Conservation (phyloP, 2,329 filamentous ascomycete genomes). For the Sporothrix globosa region DNA sequence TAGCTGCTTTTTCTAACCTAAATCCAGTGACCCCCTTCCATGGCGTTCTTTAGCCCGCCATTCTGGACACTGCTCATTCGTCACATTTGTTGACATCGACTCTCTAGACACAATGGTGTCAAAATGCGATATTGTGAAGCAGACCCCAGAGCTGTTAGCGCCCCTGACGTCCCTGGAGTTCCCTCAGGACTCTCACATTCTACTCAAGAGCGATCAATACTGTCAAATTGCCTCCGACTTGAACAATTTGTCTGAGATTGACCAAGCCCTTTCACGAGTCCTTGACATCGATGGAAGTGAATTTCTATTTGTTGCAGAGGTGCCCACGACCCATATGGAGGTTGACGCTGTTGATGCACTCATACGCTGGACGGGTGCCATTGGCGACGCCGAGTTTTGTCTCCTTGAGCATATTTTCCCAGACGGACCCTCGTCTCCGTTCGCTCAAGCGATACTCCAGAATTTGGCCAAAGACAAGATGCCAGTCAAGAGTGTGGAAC, state of each 20-base stretch:
- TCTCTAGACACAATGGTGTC: slow-evolving; percentile 77
- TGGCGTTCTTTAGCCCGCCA: slow-evolving; percentile 79
- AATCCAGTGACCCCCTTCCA: slow-evolving; percentile 75
- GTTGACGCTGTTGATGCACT: slow-evolving; percentile 71
- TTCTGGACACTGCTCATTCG: slow-evolving; percentile 58
- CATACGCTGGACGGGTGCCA: slow-evolving; percentile 72
- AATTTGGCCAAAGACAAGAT: slow-evolving; percentile 83
- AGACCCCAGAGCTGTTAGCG: slow-evolving; percentile 62
- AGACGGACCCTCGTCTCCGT: slow-evolving; percentile 75
- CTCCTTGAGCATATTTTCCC: slow-evolving; percentile 86
- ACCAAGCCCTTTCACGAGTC: slow-evolving; percentile 60
- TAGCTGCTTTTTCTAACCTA: slow-evolving; percentile 2
- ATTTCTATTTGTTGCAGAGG: slow-evolving; percentile 83
- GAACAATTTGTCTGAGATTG: slow-evolving; percentile 65
- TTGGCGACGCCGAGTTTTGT: slow-evolving; percentile 71
- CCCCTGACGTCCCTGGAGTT: slow-evolving; percentile 53
- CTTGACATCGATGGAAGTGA: slow-evolving; percentile 61
- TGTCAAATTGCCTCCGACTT: slow-evolving; percentile 81
- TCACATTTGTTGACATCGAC: slow-evolving; percentile 81
- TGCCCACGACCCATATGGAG: slow-evolving; percentile 90
- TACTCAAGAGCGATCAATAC: slow-evolving; percentile 71
- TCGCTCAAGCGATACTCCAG: slow-evolving; percentile 80
- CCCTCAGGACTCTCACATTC: slow-evolving; percentile 50
- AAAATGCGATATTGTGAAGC: slow-evolving; percentile 70
- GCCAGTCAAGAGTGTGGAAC: slow-evolving; percentile 71